These are phyloP conservation scores for Trichocomaceae sp. DNA, from an alignment of 2,329 filamentous ascomycete species.

Conservation along the genomic window DNA sequence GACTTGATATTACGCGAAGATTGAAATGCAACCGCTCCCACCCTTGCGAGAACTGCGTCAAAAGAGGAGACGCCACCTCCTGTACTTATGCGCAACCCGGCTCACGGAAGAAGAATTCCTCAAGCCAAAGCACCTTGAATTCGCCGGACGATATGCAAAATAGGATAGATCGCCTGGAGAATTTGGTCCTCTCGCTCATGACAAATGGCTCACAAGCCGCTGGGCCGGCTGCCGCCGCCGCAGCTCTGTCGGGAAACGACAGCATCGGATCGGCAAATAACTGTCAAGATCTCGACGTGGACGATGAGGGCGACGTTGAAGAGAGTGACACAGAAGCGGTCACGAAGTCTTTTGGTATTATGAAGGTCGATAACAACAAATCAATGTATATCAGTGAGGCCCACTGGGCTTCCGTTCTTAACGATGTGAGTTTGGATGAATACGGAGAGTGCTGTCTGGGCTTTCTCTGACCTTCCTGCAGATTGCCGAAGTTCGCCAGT, in stretches of 20 bases:
- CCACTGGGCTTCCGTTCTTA: slow-evolving; percentile 74
- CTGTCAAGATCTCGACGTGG: slow-evolving; percentile 34
- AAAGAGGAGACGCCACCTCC: slow-evolving; percentile 70
- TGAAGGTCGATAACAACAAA: slow-evolving; percentile 74
- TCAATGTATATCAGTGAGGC: slow-evolving; percentile 75
- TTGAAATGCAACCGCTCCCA: slow-evolving; percentile 90
- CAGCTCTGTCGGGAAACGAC: slow-evolving; percentile 44
- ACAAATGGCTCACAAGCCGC: slow-evolving; percentile 67
- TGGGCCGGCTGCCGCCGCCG: slow-evolving; percentile 54
- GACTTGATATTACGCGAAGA: slow-evolving; percentile 28
- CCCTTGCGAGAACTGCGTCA: slow-evolving; percentile 91
- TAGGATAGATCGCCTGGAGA: slow-evolving; percentile 90
- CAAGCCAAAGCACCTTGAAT: slow-evolving; percentile 51
- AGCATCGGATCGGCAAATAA: slow-evolving; percentile 34
- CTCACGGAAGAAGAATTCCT: slow-evolving; percentile 62
- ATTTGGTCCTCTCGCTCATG: slow-evolving; percentile 87
- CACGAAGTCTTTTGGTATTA: slow-evolving; percentile 68
- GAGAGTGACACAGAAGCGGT: slow-evolving; percentile 66
- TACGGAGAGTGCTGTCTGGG: background rate
- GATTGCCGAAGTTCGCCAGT: slow-evolving; percentile 90
- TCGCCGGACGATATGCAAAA: slow-evolving; percentile 96
- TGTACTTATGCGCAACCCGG: slow-evolving; percentile 72
- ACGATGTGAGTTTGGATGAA: slow-evolving; percentile 48
- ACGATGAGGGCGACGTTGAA: slow-evolving; percentile 51
- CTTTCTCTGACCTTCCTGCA: slow-evolving; percentile 23